These are phyloP conservation scores for Cenchrus purpureus DNA, from an alignment of 176 grass and related monocot genomes.

Conservation along the genomic window DNA sequence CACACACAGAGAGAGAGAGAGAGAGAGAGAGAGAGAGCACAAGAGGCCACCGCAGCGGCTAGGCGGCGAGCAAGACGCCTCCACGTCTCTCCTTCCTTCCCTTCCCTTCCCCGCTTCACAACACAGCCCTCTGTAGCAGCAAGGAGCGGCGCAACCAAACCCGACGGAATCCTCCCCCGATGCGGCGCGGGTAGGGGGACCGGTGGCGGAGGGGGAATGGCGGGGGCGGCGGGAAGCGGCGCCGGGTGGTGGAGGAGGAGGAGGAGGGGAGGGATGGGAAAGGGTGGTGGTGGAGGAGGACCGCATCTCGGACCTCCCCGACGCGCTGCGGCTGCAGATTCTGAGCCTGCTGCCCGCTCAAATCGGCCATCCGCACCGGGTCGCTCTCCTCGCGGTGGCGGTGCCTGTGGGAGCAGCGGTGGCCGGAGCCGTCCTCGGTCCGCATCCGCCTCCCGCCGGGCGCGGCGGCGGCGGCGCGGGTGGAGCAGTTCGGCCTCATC, in stretches of 20 bases:
- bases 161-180: conserved; percentile 29
- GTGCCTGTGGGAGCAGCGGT: conserved; percentile 59
- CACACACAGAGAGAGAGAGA: too few species aligned
- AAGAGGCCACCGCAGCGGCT: conserved; percentile 31
- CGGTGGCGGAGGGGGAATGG: neutral
- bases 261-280: neutral
- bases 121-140: neutral
- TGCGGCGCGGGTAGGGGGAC: conserved; percentile 2
- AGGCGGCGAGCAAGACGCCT: conserved; percentile 40
- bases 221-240: neutral
- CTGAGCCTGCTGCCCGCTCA: conserved; percentile 72
- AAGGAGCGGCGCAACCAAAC: neutral
- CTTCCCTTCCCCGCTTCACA: neutral
- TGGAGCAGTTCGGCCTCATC: neutral
- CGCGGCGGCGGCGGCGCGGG: conserved; percentile 11
- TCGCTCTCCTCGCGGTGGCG: conserved; percentile 60
- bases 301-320: conserved; percentile 65
- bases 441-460: conserved; percentile 18
- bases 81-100: conserved; percentile 41
- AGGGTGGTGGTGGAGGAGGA: conserved; percentile 20
- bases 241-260: neutral
- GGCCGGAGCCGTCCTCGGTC: conserved; percentile 59
- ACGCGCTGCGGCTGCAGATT: conserved; percentile 68
- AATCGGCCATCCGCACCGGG: conserved; percentile 61
- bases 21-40: conserved; percentile 11